Evolutionary conservation across 345 rosid species (phyloP).

Genomic region (Rhodomyrtus tomentosa): DNA sequence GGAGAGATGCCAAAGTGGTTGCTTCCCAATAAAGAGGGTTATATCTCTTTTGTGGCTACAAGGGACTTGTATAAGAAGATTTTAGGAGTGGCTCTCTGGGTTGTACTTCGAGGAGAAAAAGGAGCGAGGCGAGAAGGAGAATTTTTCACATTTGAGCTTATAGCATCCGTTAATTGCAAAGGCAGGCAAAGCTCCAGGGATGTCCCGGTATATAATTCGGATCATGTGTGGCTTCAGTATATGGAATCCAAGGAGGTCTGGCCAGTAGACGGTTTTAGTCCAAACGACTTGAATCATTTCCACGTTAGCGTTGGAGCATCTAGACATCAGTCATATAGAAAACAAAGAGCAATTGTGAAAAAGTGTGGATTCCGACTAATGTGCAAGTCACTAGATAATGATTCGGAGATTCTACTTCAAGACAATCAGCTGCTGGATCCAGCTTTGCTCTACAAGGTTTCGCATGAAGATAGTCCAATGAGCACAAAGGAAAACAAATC

Average conservation of each 20-base stretch:
- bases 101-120: too few relatives aligned
- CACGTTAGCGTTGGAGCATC: not conserved
- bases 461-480: not conserved
- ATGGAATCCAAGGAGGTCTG: not conserved
- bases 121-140: too few relatives aligned
- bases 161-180: not conserved
- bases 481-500: not conserved
- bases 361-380: not conserved
- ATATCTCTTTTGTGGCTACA: too few relatives aligned
- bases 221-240: not conserved
- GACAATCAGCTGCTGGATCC: not conserved
- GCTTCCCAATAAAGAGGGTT: not conserved
- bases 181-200: rapidly evolving
- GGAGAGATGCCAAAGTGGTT: not conserved
- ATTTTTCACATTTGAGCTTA: not conserved
- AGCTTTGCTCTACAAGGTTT: not conserved
- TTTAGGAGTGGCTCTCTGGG: too few relatives aligned
- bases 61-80: too few relatives aligned
- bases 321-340: too few relatives aligned
- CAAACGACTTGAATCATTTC: not conserved
- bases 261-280: not conserved
- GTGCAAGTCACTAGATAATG: not conserved
- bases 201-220: rapidly evolving
- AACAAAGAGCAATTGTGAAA: not conserved
- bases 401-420: not conserved